These are phyloP conservation scores for Dendrobium huoshanense DNA, from an alignment of 106 monocot species.

Conservation along the genomic window DNA sequence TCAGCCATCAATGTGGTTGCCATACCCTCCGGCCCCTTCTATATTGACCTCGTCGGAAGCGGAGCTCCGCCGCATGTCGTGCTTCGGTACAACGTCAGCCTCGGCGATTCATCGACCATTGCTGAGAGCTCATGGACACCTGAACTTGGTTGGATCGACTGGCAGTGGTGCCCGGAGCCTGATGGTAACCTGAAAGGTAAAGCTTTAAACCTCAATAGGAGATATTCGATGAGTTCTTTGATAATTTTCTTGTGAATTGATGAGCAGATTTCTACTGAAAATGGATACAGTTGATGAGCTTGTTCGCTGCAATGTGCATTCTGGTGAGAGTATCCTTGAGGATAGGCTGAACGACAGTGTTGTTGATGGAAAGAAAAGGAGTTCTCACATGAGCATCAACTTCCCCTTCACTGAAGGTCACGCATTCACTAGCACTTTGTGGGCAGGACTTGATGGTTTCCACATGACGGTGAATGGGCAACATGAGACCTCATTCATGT, in stretches of 20 bases:
- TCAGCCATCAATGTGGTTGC: constrained; percentile 76
- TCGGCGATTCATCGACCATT: constrained; percentile 28
- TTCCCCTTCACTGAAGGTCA: constrained; percentile 67
- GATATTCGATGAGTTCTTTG: neutral
- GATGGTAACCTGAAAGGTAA: constrained; percentile 29
- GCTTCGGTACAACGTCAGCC: constrained; percentile 48
- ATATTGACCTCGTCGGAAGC: constrained; percentile 44
- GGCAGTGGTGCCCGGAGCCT: constrained; percentile 57
- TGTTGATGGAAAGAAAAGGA: constrained; percentile 16
- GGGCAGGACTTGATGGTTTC: constrained; percentile 77
- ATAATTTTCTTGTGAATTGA: neutral
- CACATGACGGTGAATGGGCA: constrained; percentile 86
- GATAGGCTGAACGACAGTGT: constrained; percentile 25
- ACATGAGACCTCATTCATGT: constrained; percentile 71
- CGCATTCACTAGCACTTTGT: constrained; percentile 65
- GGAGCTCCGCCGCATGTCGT: constrained; percentile 22
- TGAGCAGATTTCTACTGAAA: constrained; percentile 2
- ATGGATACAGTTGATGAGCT: constrained; percentile 67
- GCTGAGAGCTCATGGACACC: constrained; percentile 45
- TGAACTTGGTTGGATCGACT: constrained; percentile 47
- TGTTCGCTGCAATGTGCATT: constrained; percentile 54
- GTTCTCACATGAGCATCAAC: constrained; percentile 21
- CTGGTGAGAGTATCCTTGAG: constrained; percentile 16
- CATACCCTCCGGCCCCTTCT: constrained; percentile 30
- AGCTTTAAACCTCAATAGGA: neutral